Conservation (phyloP, 2,329 filamentous ascomycete genomes). For the Trichoderma sp. region DNA sequence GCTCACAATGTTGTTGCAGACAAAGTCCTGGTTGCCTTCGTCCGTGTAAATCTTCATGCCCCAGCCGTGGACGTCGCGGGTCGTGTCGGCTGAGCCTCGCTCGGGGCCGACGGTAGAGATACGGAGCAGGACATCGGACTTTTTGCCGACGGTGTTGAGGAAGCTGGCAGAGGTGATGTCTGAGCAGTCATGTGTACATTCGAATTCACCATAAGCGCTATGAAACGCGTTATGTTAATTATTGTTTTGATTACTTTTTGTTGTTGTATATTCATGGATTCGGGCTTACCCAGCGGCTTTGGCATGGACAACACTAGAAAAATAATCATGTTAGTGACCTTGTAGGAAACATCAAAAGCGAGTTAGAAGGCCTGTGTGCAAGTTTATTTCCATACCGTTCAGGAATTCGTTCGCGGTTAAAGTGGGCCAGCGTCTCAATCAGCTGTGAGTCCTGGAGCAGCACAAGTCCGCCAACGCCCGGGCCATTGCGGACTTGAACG, state of each 20-base stretch:
- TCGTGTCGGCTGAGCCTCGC: slow-evolving; percentile 67
- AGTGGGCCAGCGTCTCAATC: slow-evolving; percentile 22
- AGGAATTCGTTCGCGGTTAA: slow-evolving; percentile 24
- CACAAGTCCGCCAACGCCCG: slow-evolving; percentile 10
- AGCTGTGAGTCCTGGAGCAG: slow-evolving; percentile 18
- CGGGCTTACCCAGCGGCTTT: slow-evolving; percentile 40
- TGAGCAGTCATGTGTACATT: slow-evolving; percentile 48
- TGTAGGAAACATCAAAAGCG: background rate
- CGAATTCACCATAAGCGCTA: slow-evolving; percentile 59
- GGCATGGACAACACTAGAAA: slow-evolving; percentile 37
- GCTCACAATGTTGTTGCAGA: slow-evolving; percentile 66
- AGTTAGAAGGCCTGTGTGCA: background rate
- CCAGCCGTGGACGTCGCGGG: slow-evolving; percentile 70
- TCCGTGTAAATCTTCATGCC: slow-evolving; percentile 63
- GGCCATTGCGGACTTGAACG: slow-evolving; percentile 12
- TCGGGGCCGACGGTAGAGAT: slow-evolving; percentile 73
- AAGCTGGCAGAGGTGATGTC: slow-evolving; percentile 61
- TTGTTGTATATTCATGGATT: too few relatives aligned
- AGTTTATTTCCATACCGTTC: slow-evolving; percentile 5
- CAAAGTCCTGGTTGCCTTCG: slow-evolving; percentile 68
- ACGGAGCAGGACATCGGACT: slow-evolving; percentile 61
- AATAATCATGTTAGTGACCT: background rate
- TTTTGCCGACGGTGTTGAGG: slow-evolving; percentile 57
- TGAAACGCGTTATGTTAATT: background rate
- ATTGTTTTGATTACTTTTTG: background rate